phyloP scores from a whole-genome alignment of 495 filamentous ascomycete genomes.

The Cetradonia linearis region DNA sequence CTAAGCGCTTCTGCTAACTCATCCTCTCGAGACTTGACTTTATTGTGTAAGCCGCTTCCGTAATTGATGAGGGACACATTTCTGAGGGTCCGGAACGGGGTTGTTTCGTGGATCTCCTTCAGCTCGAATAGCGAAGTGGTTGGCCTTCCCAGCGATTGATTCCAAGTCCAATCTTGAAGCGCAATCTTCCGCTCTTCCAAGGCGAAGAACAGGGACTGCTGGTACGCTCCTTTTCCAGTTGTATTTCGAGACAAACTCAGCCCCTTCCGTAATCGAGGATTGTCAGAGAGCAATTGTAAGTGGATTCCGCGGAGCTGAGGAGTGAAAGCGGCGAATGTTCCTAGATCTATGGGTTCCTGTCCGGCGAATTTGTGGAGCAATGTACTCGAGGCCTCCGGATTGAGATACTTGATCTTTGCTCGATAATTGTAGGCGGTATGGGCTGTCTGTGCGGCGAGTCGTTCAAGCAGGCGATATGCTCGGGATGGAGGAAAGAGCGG shows the following conservation, averaged over 20 bases:
- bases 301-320: constrained; percentile 33
- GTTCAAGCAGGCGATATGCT: constrained; percentile 38
- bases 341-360: constrained; percentile 39
- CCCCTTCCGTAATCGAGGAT: constrained; percentile 9
- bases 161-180: constrained; percentile 72
- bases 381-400: constrained; percentile 48
- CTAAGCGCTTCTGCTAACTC: constrained; percentile 47
- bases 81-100: constrained; percentile 48
- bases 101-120: constrained; percentile 42
- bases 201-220: constrained; percentile 46
- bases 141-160: constrained; percentile 38
- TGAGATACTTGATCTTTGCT: constrained; percentile 58
- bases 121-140: constrained; percentile 39
- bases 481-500: constrained; percentile 46
- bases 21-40: constrained; percentile 31
- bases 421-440: constrained; percentile 44
- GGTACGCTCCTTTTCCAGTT: constrained; percentile 50
- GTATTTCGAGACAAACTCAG: background rate
- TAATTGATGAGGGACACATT: constrained; percentile 58
- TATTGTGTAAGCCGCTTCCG: constrained; percentile 32
- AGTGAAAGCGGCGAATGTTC: constrained; percentile 33
- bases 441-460: constrained; percentile 37
- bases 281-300: constrained; percentile 17
- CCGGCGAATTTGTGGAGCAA: constrained; percentile 37
- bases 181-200: constrained; percentile 37